Conservation (phyloP, 352 stramenopile species). For the Blastocystis sp. region DNA sequence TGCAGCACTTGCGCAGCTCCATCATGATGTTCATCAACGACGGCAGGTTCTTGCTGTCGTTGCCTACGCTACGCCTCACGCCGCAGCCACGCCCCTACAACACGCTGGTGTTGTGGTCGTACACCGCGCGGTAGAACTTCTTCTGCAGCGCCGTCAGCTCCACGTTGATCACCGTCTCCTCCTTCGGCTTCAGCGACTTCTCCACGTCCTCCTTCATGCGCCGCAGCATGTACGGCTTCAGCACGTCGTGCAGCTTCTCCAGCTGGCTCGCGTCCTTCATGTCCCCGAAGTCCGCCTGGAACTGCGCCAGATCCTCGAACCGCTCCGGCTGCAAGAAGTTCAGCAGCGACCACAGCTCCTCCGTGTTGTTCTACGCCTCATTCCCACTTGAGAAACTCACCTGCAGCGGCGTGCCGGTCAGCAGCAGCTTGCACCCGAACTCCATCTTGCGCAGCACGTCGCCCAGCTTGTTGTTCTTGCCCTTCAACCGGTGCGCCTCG, state of each 20-base stretch:
- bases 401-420: conserved; percentile 92
- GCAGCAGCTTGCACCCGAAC: conserved; percentile 80
- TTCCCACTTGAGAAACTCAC: background rate
- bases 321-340: conserved; percentile 92
- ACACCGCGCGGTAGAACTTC: conserved; percentile 97
- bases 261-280: conserved; percentile 88
- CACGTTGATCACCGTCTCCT: conserved; percentile 90
- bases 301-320: conserved; percentile 82
- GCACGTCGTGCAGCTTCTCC: conserved; percentile 85
- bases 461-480: conserved; percentile 91
- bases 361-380: conserved; percentile 81
- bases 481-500: conserved; percentile 97
- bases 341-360: conserved; percentile 93
- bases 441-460: conserved; percentile 80
- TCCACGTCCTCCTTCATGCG: conserved; percentile 95
- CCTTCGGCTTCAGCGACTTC: conserved; percentile 91
- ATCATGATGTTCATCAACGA: conserved; percentile 98
- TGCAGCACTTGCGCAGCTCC: conserved; percentile 98
- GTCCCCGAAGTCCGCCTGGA: conserved; percentile 87
- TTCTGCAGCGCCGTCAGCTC: conserved; percentile 96
- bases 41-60: conserved; percentile 76
- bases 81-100: conserved; percentile 75
- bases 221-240: conserved; percentile 89
- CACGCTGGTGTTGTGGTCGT: conserved; percentile 97
- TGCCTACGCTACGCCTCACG: conserved; percentile 69